Conservation (phyloP, 2,329 filamentous ascomycete genomes). For the Monilinia fructigena region DNA sequence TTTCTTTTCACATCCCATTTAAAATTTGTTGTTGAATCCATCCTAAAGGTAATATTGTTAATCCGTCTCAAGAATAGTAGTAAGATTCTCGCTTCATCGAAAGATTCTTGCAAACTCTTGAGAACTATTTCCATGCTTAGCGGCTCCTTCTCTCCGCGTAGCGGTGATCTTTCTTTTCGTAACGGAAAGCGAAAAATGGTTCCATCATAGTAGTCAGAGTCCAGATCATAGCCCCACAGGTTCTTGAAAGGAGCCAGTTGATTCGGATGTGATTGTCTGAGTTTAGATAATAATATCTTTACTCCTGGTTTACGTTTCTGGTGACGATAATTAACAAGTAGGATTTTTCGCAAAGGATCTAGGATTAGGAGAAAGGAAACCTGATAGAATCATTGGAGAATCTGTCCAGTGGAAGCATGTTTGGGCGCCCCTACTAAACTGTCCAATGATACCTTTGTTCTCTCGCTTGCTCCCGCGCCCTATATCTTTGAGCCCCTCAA, state of each 20-base stretch:
- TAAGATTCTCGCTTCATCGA: slow-evolving; percentile 34
- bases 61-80: slow-evolving; percentile 34
- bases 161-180: slow-evolving; percentile 18
- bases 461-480: slow-evolving; percentile 40
- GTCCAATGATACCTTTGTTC: slow-evolving; percentile 38
- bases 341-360: slow-evolving; percentile 36
- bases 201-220: slow-evolving; percentile 31
- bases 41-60: slow-evolving; percentile 28
- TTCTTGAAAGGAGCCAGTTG: slow-evolving; percentile 32
- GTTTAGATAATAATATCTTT: slow-evolving; percentile 30
- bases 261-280: slow-evolving; percentile 29
- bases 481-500: slow-evolving; percentile 40
- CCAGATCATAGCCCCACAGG: slow-evolving; percentile 32
- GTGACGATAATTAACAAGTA: slow-evolving; percentile 29
- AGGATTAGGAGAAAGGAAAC: slow-evolving; percentile 40
- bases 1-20: too few relatives aligned
- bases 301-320: slow-evolving; percentile 33
- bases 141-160: background rate
- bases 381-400: slow-evolving; percentile 41
- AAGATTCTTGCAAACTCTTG: slow-evolving; percentile 17
- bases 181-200: slow-evolving; percentile 39
- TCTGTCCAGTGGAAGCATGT: slow-evolving; percentile 44
- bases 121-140: slow-evolving; percentile 7
- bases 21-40: too few relatives aligned
- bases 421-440: slow-evolving; percentile 41